These are phyloP conservation scores for Eudorina sp. DNA, from an alignment of 139 green algal species.

Conservation along the genomic window DNA sequence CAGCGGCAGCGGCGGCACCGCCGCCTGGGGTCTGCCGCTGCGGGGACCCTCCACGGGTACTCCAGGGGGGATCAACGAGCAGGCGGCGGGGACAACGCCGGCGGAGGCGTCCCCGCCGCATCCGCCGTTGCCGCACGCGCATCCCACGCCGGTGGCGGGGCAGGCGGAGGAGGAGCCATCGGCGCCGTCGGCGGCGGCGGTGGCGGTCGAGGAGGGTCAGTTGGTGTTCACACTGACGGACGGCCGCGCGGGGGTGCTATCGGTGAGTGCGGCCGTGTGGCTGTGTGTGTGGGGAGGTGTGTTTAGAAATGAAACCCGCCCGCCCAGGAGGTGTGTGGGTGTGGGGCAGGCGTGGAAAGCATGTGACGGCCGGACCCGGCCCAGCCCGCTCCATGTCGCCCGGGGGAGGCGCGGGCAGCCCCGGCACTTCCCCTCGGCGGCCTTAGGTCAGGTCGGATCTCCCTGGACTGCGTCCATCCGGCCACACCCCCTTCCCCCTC, in stretches of 20 bases:
- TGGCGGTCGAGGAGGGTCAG: conserved; percentile 59
- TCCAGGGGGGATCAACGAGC: neutral
- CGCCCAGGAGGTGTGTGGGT: too few species aligned
- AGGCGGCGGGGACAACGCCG: neutral
- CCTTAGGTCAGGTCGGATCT: too few species aligned
- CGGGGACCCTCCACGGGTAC: neutral
- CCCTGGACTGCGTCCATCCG: too few species aligned
- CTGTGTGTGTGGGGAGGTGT: neutral
- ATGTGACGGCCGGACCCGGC: too few species aligned
- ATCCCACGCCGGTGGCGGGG: neutral
- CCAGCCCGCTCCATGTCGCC: too few species aligned
- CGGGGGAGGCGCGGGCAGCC: too few species aligned
- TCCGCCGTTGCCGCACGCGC: neutral
- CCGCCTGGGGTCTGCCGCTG: neutral
- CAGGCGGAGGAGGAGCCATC: neutral
- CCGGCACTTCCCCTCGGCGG: too few species aligned
- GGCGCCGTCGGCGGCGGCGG: neutral
- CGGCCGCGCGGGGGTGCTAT: conserved; percentile 60
- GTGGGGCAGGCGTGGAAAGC: too few species aligned
- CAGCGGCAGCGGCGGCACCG: neutral
- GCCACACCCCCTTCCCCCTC: too few species aligned
- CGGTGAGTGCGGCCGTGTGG: conserved; percentile 6
- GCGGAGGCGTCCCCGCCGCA: neutral
- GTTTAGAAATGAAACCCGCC: too few species aligned
- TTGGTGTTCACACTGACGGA: conserved; percentile 81